Conservation (phyloP, 2,329 filamentous ascomycete species). For the Apiospora saccharicola region DNA sequence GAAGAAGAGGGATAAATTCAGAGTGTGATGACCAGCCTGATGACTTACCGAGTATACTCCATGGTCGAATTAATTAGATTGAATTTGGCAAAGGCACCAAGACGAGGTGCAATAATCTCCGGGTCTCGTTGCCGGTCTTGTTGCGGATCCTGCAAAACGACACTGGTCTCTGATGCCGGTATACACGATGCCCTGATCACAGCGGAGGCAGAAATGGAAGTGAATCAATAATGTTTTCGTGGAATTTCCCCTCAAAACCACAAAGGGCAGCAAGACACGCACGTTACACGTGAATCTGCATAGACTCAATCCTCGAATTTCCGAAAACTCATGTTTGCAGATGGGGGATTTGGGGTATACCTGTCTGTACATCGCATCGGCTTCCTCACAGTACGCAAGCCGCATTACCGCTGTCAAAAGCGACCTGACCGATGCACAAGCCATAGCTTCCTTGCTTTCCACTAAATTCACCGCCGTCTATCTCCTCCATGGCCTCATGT, state of each 20-base stretch:
- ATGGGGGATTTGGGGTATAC: not conserved
- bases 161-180: not conserved
- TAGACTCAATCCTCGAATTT: not conserved
- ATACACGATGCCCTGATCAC: not conserved
- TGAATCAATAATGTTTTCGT: not conserved
- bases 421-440: slow-evolving; percentile 44
- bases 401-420: slow-evolving; percentile 38
- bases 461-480: slow-evolving; percentile 56
- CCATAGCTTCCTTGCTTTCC: slow-evolving; percentile 41
- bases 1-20: not conserved
- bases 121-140: not conserved
- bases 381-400: slow-evolving; percentile 30
- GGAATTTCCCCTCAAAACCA: not conserved
- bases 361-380: not conserved
- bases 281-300: not conserved
- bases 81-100: too few species aligned
- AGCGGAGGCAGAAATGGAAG: not conserved
- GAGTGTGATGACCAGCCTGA: not conserved
- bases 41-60: slow-evolving; percentile 1
- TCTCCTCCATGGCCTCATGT: slow-evolving; percentile 71
- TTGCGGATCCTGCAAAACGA: not conserved
- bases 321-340: slow-evolving; percentile 22
- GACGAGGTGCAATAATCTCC: not conserved
- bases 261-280: not conserved
- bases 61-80: not conserved